These are phyloP conservation scores for Colletotrichum musicola DNA, from an alignment of 2,329 filamentous ascomycete species.

Conservation along the genomic window DNA sequence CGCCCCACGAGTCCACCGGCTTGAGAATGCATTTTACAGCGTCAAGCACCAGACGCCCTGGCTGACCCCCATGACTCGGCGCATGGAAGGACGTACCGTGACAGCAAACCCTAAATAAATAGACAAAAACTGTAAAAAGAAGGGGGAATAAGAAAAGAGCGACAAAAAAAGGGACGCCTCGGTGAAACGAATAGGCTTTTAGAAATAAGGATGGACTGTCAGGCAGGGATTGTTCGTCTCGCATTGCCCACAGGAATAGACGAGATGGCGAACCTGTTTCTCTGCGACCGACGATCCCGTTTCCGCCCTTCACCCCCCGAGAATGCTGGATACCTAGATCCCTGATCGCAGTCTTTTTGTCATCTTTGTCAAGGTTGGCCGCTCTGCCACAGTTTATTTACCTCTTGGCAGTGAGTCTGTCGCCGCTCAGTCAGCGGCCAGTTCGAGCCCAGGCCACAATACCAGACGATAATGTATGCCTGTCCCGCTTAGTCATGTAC, in stretches of 20 bases:
- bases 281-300: slow-evolving; percentile 8
- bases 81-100: slow-evolving; percentile 34
- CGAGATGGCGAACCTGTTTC: neutral
- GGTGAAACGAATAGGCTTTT: slow-evolving; percentile 9
- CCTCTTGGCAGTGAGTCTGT: neutral
- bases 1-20: neutral
- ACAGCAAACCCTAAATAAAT: slow-evolving; percentile 36
- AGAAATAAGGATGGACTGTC: slow-evolving; percentile 21
- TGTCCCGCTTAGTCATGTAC: no score
- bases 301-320: neutral
- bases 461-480: no score
- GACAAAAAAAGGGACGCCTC: slow-evolving; percentile 23
- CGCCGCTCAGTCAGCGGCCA: slow-evolving; percentile 21
- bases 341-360: slow-evolving; percentile 1
- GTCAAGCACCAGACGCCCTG: slow-evolving; percentile 1
- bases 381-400: neutral
- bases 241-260: slow-evolving; percentile 20
- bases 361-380: neutral
- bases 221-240: neutral
- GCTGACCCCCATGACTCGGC: slow-evolving; percentile 22
- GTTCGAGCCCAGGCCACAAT: no score
- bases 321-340: neutral
- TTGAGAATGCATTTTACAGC: neutral
- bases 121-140: slow-evolving; percentile 16
- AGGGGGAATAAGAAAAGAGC: neutral